Conservation (phyloP, 768 basidiomycete genomes). For the Hypsizygus marmoreus region DNA sequence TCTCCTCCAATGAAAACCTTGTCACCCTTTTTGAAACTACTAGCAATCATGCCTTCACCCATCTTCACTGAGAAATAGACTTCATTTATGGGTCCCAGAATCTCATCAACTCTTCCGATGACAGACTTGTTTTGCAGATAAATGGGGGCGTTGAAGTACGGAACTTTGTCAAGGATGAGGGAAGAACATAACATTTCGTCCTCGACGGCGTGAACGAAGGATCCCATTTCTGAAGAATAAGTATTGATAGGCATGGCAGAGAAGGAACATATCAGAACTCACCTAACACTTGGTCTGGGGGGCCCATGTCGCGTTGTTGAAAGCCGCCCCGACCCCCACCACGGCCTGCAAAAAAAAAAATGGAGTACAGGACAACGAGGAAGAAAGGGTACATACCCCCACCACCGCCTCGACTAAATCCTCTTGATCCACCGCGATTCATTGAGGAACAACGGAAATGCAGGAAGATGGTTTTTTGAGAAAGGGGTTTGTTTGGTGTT, state of each 20-base stretch:
- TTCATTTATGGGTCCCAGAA: constrained; percentile 98
- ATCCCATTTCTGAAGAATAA: constrained; percentile 72
- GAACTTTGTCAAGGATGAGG: constrained; percentile 84
- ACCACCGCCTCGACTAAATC: constrained; percentile 57
- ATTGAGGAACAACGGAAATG: constrained; percentile 26
- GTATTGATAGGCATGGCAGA: constrained; percentile 10
- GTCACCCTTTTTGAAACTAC: constrained; percentile 95
- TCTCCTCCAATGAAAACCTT: constrained; percentile 98
- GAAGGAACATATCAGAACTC: constrained; percentile 19
- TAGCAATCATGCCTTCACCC: constrained; percentile 93
- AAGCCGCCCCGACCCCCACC: constrained; percentile 73
- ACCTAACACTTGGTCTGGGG: constrained; percentile 82
- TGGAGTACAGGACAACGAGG: constrained; percentile 16
- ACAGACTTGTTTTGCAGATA: constrained; percentile 95
- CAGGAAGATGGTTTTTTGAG: background rate
- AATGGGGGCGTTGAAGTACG: constrained; percentile 98
- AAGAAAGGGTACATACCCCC: constrained; percentile 36
- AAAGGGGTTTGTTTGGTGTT: constrained; percentile 1
- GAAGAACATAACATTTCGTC: constrained; percentile 97
- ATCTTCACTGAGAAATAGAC: constrained; percentile 98
- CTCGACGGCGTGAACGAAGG: constrained; percentile 94
- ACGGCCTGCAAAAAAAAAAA: constrained; percentile 43
- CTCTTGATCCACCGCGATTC: constrained; percentile 56
- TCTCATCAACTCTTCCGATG: constrained; percentile 98
- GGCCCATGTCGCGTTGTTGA: constrained; percentile 71